A percentile compares a stretch with the other conserved stretches of the same genome.
Conservation (phyloP, 129 eudicot genomes). For the Helianthus tuberosus region DNA sequence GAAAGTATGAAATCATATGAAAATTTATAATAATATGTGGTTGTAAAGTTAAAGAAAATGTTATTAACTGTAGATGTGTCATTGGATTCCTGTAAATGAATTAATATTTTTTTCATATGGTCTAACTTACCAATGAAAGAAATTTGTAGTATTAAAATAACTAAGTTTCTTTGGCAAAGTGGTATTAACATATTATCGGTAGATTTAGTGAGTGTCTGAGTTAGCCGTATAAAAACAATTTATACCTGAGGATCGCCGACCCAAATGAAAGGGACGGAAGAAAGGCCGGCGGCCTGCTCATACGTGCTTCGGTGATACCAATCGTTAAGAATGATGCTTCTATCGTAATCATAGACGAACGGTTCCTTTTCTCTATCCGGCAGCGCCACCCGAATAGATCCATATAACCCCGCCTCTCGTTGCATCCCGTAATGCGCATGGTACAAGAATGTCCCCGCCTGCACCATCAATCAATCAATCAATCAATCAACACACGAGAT, state of each 20-base stretch:
- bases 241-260: constrained; percentile 92
- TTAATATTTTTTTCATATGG: too few relatives aligned
- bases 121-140: too few relatives aligned
- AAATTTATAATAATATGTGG: not conserved
- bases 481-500: not conserved
- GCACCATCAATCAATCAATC: constrained; percentile 13
- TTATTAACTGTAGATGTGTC: not conserved
- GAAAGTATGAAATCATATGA: not conserved
- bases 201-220: too few relatives aligned
- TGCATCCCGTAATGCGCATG: constrained; percentile 97
- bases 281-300: constrained; percentile 71
- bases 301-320: constrained; percentile 81
- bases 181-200: too few relatives aligned
- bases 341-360: constrained; percentile 64
- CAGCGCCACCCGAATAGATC: constrained; percentile 63
- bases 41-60: not conserved
- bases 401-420: constrained; percentile 79
- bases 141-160: not conserved
- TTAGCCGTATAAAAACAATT: not conserved
- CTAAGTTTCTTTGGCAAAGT: too few relatives aligned
- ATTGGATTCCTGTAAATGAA: not conserved
- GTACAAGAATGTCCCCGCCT: constrained; percentile 90
- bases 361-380: constrained; percentile 65
- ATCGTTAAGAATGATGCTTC: constrained; percentile 73
- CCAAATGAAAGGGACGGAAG: constrained; percentile 75